phyloP scores from a whole-genome alignment of 768 basidiomycete species.

The Agaricus blazei region DNA sequence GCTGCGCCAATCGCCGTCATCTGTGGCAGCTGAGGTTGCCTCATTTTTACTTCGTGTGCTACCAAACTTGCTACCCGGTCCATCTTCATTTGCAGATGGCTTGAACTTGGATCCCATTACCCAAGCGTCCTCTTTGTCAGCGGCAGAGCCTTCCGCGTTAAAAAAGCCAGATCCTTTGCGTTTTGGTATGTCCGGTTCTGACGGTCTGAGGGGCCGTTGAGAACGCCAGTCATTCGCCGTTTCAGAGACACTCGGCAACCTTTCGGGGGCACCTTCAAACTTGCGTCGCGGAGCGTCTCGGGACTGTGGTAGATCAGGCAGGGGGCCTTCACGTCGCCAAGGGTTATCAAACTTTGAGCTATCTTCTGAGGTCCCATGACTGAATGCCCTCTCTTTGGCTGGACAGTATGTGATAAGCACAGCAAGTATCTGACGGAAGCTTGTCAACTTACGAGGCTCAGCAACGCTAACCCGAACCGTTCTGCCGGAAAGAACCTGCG shows the following conservation, averaged over 20 bases:
- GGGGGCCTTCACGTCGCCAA: constrained; percentile 87
- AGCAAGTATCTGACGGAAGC: constrained; percentile 1
- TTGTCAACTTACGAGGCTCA: constrained; percentile 74
- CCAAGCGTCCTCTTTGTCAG: constrained; percentile 82
- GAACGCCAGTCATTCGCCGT: constrained; percentile 70
- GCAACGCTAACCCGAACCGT: constrained; percentile 90
- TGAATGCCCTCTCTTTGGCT: constrained; percentile 73
- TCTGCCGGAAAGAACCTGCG: constrained; percentile 69
- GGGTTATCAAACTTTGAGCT: constrained; percentile 77
- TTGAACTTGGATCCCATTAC: constrained; percentile 71
- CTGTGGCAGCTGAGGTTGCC: constrained; percentile 39
- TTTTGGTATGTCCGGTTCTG: constrained; percentile 46
- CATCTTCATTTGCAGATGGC: constrained; percentile 39
- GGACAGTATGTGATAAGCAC: constrained; percentile 8
- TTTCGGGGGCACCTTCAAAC: constrained; percentile 49
- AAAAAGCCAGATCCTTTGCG: constrained; percentile 58
- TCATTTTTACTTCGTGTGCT: constrained; percentile 47
- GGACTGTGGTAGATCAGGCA: constrained; percentile 61
- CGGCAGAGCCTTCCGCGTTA: constrained; percentile 39
- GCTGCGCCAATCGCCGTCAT: constrained; percentile 74
- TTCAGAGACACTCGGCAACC: constrained; percentile 52
- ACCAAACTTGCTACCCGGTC: constrained; percentile 38
- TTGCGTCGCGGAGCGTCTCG: constrained; percentile 64
- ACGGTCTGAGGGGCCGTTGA: constrained; percentile 34
- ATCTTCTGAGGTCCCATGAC: constrained; percentile 42